Percentiles rank a stretch among this genome's conserved stretches.
phyloP scores from a whole-genome alignment of 768 basidiomycete species.

The Mycena maculata region DNA sequence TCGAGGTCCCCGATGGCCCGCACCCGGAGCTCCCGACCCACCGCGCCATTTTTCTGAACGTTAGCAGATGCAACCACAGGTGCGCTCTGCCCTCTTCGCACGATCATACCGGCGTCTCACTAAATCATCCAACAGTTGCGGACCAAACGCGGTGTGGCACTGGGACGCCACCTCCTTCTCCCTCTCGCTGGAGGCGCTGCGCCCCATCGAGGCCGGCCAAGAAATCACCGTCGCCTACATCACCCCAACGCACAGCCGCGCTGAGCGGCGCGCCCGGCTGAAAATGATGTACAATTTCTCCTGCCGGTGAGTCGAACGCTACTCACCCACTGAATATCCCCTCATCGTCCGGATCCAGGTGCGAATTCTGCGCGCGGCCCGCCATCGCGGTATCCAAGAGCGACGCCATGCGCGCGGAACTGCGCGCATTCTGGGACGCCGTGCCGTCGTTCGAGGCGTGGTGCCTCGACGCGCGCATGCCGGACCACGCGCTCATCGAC shows the following conservation, averaged over 20 bases:
- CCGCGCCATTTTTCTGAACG: conserved; percentile 50
- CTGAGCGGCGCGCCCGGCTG: conserved; percentile 32
- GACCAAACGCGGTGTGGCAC: conserved; percentile 53
- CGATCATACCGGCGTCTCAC: neutral
- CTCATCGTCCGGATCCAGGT: too few species aligned
- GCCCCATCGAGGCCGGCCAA: conserved; percentile 47
- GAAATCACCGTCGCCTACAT: conserved; percentile 55
- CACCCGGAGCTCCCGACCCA: conserved; percentile 45
- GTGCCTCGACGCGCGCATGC: conserved; percentile 43
- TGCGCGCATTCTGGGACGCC: conserved; percentile 41
- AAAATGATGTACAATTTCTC: conserved; percentile 44
- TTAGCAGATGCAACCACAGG: conserved; percentile 56
- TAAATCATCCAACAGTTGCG: conserved; percentile 43
- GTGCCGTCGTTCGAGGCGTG: conserved; percentile 49
- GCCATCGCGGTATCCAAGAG: conserved; percentile 32
- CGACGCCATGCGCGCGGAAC: conserved; percentile 44
- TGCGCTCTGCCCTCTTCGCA: conserved; percentile 25
- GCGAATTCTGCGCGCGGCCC: conserved; percentile 40
- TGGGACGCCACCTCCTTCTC: conserved; percentile 50
- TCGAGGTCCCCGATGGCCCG: conserved; percentile 40
- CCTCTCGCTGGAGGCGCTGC: conserved; percentile 47
- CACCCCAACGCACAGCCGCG: conserved; percentile 37
- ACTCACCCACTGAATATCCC: too few species aligned
- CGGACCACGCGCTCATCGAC: conserved; percentile 46
- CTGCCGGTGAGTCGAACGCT: too few species aligned